phyloP scores from a whole-genome alignment of 352 stramenopile genomes.

The Peronospora farinosa region DNA sequence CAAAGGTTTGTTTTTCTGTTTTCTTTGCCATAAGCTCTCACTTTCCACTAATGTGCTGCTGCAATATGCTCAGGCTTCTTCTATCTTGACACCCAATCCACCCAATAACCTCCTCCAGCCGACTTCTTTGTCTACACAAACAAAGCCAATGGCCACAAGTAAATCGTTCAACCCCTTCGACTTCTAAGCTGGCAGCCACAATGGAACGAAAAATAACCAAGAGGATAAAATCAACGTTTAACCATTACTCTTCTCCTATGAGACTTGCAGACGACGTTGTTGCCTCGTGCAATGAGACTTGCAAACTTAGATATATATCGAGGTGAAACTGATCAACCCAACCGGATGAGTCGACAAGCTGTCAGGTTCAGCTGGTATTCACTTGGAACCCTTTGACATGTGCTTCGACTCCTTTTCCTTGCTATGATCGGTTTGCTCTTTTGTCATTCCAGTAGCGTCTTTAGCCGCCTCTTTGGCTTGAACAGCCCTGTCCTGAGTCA shows the following conservation, averaged over 20 bases:
- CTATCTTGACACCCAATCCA: conserved; percentile 22
- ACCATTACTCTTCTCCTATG: background rate
- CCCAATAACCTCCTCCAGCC: conserved; percentile 26
- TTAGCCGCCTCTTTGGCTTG: conserved; percentile 19
- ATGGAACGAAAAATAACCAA: conserved; percentile 8
- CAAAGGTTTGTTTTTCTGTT: conserved; percentile 23
- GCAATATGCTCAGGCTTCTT: conserved; percentile 10
- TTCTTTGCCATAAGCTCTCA: background rate
- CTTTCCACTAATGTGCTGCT: background rate
- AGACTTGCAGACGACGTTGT: too few relatives aligned
- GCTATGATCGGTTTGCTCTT: conserved; percentile 13
- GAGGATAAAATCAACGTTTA: conserved; percentile 9
- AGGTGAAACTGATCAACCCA: conserved; percentile 28
- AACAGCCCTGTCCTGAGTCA: conserved; percentile 8
- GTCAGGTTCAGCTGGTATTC: conserved; percentile 19
- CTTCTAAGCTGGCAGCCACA: conserved; percentile 24
- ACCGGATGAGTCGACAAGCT: conserved; percentile 7
- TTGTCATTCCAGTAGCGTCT: conserved; percentile 9
- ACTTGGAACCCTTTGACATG: conserved; percentile 11
- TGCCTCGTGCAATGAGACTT: background rate
- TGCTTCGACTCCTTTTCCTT: conserved; percentile 6
- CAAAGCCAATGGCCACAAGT: conserved; percentile 6
- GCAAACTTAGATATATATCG: conserved; percentile 26
- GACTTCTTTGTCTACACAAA: conserved; percentile 6
- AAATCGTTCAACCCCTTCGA: conserved; percentile 54